Percentiles rank a stretch among this genome's conserved stretches.
Conservation (phyloP, 805 yeast species). For the Kluyveromyces lactis region DNA sequence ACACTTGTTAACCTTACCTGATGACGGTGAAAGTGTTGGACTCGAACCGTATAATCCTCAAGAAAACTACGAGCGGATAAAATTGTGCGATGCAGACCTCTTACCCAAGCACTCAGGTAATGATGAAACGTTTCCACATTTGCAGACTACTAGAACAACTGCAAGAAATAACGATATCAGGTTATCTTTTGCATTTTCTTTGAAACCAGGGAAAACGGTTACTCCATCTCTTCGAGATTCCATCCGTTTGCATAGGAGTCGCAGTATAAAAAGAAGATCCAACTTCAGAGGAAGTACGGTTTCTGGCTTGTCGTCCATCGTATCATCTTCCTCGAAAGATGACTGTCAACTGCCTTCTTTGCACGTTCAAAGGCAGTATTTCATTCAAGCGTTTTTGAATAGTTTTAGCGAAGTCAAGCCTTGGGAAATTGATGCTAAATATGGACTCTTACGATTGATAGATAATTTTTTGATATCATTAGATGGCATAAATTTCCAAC, state of each 20-base stretch:
- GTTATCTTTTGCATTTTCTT: background rate
- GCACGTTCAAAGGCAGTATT: slow-evolving; percentile 2
- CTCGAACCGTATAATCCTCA: no score
- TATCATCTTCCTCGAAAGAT: slow-evolving; percentile 10
- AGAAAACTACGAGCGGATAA: no score
- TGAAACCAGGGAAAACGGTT: background rate
- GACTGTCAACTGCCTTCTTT: background rate
- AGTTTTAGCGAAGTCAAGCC: slow-evolving; percentile 11
- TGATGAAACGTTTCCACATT: no score
- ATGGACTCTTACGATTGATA: slow-evolving; percentile 31
- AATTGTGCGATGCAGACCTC: no score
- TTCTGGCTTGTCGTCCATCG: slow-evolving; percentile 9
- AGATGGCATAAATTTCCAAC: slow-evolving; percentile 19
- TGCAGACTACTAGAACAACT: background rate
- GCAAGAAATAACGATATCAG: background rate
- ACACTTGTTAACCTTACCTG: slow-evolving; percentile 9
- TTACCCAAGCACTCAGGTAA: no score
- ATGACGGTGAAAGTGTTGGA: no score
- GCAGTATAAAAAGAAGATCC: background rate
- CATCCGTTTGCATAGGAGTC: background rate
- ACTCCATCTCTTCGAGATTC: background rate
- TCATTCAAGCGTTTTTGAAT: background rate
- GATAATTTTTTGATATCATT: slow-evolving; percentile 28
- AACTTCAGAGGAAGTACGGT: slow-evolving; percentile 8
- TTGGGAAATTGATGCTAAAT: slow-evolving; percentile 24